A percentile compares a stretch with the other conserved stretches of the same genome.
These are phyloP conservation scores for Filobasidium wieringae DNA, from an alignment of 768 basidiomycete genomes.

Conservation along the genomic window DNA sequence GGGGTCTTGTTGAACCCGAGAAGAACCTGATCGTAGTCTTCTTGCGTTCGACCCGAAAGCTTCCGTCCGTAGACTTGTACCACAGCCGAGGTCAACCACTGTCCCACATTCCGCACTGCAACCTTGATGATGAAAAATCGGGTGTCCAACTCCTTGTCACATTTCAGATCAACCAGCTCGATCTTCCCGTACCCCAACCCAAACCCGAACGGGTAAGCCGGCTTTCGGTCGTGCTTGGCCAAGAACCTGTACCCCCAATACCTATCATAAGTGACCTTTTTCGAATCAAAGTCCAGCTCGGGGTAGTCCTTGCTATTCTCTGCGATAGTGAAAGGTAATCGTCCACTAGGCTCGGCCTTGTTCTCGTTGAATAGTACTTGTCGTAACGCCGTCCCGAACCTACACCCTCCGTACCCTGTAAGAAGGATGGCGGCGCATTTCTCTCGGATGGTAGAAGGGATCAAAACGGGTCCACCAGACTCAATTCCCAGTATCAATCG, in stretches of 20 bases:
- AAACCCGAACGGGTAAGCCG: conserved; percentile 7
- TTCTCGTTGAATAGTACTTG: background rate
- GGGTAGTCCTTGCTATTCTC: background rate
- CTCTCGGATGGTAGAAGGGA: background rate
- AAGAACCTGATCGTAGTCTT: background rate
- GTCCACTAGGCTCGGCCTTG: background rate
- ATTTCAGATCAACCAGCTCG: background rate
- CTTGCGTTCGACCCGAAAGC: background rate
- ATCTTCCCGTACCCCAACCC: conserved; percentile 2
- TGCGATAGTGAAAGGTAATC: background rate
- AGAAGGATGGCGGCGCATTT: background rate
- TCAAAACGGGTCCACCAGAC: background rate
- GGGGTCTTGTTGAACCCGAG: background rate
- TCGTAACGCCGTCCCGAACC: background rate
- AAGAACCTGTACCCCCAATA: conserved; percentile 4
- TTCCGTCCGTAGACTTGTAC: conserved; percentile 1
- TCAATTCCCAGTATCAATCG: conserved; percentile 1
- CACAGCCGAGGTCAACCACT: background rate
- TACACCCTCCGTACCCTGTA: conserved; percentile 1
- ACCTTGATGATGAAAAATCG: background rate
- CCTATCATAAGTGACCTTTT: background rate
- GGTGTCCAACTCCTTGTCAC: background rate
- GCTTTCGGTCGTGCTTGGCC: background rate
- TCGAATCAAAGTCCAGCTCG: background rate
- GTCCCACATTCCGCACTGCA: background rate